Base-by-base conservation (phyloP, 2,329 filamentous ascomycete genomes). In the Amesomyces nigricolor region DNA sequence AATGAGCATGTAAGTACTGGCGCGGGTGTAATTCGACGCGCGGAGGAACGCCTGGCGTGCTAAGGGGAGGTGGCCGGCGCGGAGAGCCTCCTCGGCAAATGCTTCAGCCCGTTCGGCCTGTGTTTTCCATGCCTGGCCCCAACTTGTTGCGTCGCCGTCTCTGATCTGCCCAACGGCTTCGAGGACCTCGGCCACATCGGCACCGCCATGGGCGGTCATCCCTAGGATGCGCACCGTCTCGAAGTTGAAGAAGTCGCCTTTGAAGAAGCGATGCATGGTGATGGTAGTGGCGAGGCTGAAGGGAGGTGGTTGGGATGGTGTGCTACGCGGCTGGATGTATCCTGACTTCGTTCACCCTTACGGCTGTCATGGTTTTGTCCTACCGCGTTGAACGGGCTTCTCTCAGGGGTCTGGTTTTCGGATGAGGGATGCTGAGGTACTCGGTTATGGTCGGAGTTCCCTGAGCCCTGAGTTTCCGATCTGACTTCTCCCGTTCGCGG, bases 161-260 rank as follows among this genome's bases (percentile, higher is more conserved):
- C 67, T 70, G 65, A 77, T 73, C 35, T 67, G 57, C 9, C 61
- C 65, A 1, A 65, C 66, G 8, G 72, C 71, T 29, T 70, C 67
- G 4, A 77, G 67, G 11, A 62, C 67, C 53, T 78, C 75, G 19
- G 65, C 72, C 2, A 72, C 63, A 5, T 77, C 74, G 51, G 63
- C 64, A 0, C 74, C 75, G 3, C 66, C 67, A 13, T 59, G 62
- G 0, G 67, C 63, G 0, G 72, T 66, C 2, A 61, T 71, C 44
- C 68, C 70, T 5, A 77, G 68, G 22, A 77, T 47, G 5, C 75
- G 71, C 11, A 73, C 47, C 4, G 65, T 61, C 59, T 77, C 74
- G 57, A 77, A 77, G 59, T 76, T 64, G 67, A 73, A 75, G 54
- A 74, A 74, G 17, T 53, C 43, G 47, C 62, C 32, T 35, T 40